These are phyloP conservation scores for Fusarium graminum DNA, from an alignment of 2,329 filamentous ascomycete genomes.

Conservation along the genomic window DNA sequence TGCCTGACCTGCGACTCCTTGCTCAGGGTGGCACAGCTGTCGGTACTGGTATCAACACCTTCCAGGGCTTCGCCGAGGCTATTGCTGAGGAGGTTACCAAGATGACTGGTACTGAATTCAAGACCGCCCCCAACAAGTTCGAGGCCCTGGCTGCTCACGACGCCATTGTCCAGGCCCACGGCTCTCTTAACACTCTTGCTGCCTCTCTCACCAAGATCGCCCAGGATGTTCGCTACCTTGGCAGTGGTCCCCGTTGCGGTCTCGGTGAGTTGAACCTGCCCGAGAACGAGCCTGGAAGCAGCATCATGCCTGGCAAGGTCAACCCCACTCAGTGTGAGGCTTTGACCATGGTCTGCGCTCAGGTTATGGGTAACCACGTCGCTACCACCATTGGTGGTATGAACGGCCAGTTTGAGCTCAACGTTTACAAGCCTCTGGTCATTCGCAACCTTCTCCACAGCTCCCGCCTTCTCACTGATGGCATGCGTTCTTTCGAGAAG, in stretches of 20 bases:
- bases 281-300: slow-evolving; percentile 97
- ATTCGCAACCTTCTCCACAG: slow-evolving; percentile 97
- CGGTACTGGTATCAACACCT: slow-evolving; percentile 97
- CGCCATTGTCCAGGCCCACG: slow-evolving; percentile 93
- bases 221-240: slow-evolving; percentile 97
- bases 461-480: slow-evolving; percentile 86
- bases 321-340: slow-evolving; percentile 99
- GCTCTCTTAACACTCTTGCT: slow-evolving; percentile 92
- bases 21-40: slow-evolving; percentile 98
- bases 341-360: slow-evolving; percentile 95
- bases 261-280: slow-evolving; percentile 93
- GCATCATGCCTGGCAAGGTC: slow-evolving; percentile 99
- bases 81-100: slow-evolving; percentile 91
- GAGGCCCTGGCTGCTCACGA: slow-evolving; percentile 97
- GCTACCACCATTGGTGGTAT: slow-evolving; percentile 94
- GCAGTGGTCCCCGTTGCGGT: slow-evolving; percentile 94
- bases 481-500: slow-evolving; percentile 95
- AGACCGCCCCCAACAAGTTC: slow-evolving; percentile 99
- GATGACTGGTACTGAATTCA: slow-evolving; percentile 93
- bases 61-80: slow-evolving; percentile 92
- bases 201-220: slow-evolving; percentile 96
- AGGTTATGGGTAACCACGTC: slow-evolving; percentile 98
- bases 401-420: slow-evolving; percentile 98
- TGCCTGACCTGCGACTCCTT: slow-evolving; percentile 87
- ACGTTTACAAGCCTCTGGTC: slow-evolving; percentile 98